Percentiles rank a stretch among this genome's conserved stretches.
phyloP scores from a whole-genome alignment of 176 grass and related monocot species.

The Tillandsia leiboldiana region DNA sequence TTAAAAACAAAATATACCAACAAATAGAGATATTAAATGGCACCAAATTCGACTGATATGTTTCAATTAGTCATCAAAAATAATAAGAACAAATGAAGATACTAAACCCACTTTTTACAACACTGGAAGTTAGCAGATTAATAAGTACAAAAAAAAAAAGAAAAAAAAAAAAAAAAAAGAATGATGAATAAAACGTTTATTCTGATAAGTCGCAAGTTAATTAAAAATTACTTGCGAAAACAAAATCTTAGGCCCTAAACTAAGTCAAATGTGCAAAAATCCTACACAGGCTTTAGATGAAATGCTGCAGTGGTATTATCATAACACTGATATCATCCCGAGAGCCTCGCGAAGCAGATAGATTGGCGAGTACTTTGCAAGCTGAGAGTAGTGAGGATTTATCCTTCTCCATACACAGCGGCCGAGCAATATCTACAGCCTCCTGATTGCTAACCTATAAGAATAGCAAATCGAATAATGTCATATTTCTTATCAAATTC shows the following conservation, averaged over 20 bases:
- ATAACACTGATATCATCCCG: slow-evolving; percentile 76
- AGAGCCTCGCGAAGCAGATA: slow-evolving; percentile 55
- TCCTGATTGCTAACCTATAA: slow-evolving; percentile 56
- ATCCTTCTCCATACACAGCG: slow-evolving; percentile 27
- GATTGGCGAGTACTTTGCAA: slow-evolving; percentile 62
- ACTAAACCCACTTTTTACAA: neutral
- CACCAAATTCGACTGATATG: neutral
- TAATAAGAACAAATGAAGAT: neutral
- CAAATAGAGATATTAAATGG: neutral
- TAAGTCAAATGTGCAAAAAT: slow-evolving; percentile 14
- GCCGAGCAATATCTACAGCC: slow-evolving; percentile 53
- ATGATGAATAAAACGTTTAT: slow-evolving; percentile 19
- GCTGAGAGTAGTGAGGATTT: slow-evolving; percentile 40
- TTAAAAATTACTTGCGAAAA: slow-evolving; percentile 38
- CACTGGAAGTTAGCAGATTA: neutral
- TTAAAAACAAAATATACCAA: too few relatives aligned
- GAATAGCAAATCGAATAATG: neutral
- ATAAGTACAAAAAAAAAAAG: slow-evolving; percentile 29
- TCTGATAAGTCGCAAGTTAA: slow-evolving; percentile 22
- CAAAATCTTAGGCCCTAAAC: slow-evolving; percentile 5
- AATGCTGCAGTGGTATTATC: slow-evolving; percentile 68
- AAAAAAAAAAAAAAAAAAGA: slow-evolving; percentile 23
- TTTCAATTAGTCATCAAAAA: neutral
- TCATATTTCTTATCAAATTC: neutral
- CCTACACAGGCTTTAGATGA: slow-evolving; percentile 4